Base-by-base conservation (phyloP, 352 stramenopile genomes). In the Nothophytophthora sp. region DNA sequence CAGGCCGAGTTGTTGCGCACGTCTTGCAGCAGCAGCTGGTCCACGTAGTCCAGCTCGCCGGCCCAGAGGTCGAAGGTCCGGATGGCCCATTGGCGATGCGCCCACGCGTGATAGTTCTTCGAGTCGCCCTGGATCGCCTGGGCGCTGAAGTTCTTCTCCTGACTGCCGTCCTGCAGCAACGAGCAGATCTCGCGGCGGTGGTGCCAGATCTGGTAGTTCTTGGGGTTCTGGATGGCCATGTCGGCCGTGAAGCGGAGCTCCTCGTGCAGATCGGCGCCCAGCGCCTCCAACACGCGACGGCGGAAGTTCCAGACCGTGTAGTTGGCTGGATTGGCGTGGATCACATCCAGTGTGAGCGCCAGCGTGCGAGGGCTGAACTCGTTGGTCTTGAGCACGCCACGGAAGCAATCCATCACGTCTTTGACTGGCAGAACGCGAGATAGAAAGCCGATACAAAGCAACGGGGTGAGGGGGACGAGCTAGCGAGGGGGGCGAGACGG, bases 171-270 rank as follows among this genome's bases (percentile, higher is more conserved):
- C 11, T 80, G 53, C 53, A 96, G 42, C 50, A 85, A 70, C 39
- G 92, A 75, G 53, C 97, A 90, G 24, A 99, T 80, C 52, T 96
- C 94, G 36, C 96, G 82, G 18, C 97, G 95, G 70, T 99, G 96
- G 76, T 99, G 98, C 97, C 97, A 99, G 63, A 99, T 96, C 73
- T 99, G 97, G 80, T 99, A 99, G 78, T 99, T 99, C 77, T 99
- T 99, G 4, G 97, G 96, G 78, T 98, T 95, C 20, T 79, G 67
- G 22, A 97, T 83, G 25, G 94, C 95, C 63, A 98, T 86, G 32
- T 83, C 71, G 55, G 92, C 84, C 47, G 67, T 82, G 63, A 82
- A 93, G 20, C 65, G 67, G 37, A 96, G 75, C 57, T 92, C 78
- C 25, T 75, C 64, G 32, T 65, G 70, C 12, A 95, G 66, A 43